Evolutionary conservation across 352 stramenopile species (phyloP).

Genomic region (Pseudoperonospora humuli): DNA sequence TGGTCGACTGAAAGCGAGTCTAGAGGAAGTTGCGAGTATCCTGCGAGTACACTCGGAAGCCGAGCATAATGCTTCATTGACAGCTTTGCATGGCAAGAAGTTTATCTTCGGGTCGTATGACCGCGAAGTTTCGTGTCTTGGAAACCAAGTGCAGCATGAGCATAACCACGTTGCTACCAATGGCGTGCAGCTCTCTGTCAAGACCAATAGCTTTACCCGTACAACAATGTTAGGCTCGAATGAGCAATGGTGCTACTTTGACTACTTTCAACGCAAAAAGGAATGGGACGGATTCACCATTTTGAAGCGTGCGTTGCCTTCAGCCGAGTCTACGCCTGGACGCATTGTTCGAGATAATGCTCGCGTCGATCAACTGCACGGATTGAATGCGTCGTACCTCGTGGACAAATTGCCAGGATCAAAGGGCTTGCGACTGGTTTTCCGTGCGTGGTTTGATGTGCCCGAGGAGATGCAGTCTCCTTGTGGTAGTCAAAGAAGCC

Average conservation of each 20-base stretch:
- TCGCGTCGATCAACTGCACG: slow-evolving; percentile 32
- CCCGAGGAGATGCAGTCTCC: background rate
- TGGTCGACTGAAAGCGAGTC: slow-evolving; percentile 18
- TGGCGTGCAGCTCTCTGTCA: slow-evolving; percentile 23
- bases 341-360: slow-evolving; percentile 14
- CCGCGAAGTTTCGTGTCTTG: slow-evolving; percentile 14
- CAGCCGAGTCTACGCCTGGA: slow-evolving; percentile 10
- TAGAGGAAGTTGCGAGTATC: slow-evolving; percentile 25
- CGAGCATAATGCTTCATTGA: slow-evolving; percentile 22
- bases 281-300: slow-evolving; percentile 29
- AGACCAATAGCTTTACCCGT: slow-evolving; percentile 29
- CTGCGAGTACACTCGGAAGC: slow-evolving; percentile 9
- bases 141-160: background rate
- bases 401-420: slow-evolving; percentile 28
- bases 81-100: slow-evolving; percentile 23
- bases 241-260: slow-evolving; percentile 31
- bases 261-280: slow-evolving; percentile 24
- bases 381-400: slow-evolving; percentile 25
- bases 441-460: slow-evolving; percentile 28
- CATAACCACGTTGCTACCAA: background rate
- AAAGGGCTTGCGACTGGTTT: slow-evolving; percentile 29
- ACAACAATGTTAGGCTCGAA: slow-evolving; percentile 23
- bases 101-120: slow-evolving; percentile 33
- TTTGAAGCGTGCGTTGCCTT: slow-evolving; percentile 20
- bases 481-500: slow-evolving; percentile 4